Evolutionary conservation across 352 stramenopile species (phyloP), one percentile per base, ranked within the genome.

Genomic region (Phytophthora multivora): DNA sequence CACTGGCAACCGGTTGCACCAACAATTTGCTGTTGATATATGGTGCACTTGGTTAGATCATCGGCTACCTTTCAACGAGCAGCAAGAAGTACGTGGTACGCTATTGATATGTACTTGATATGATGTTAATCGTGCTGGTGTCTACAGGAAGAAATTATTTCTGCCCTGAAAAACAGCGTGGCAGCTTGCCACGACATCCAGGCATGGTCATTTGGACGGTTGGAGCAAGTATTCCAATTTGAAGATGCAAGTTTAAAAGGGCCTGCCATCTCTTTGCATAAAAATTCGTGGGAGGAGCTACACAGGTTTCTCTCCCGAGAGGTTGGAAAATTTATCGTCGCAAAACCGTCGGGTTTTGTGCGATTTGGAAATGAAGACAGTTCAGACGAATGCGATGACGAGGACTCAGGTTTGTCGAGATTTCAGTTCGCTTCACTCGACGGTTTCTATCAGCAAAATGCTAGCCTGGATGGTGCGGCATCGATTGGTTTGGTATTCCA

Each of bases 41-140:
- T 93, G 83, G 86, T 92, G 86, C 58, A 68, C 66, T 26, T 90
- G 83, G 75, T 41, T 95, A 16, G 69, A 89, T 12, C 50, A 68
- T 2, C 47, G 40, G 0, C 50, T 88, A 3, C 23, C 30, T 25
- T 79, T 91, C 9, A 83, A 85, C 55, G 69, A 75, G 7, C 67
- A 79, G 35, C 83, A 94, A 69, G 81, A 92, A 67, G 80, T 91
- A 68, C 52, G 69, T 56, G n/a, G 4, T 58, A 16, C 9, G 1
- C 13, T 25, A 9, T 57, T 19, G 46, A 2, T 35, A 9, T 16
- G 7, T 33, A 42, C 19, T 6, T 43, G 16, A 46, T 7, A 21
- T 19, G 42, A 15, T 51, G 12, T 4, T 60, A 18, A 39, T 4
- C 21, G 2, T 19, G 16, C 4, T 31, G 15, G 51, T 61, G 15